phyloP scores from a whole-genome alignment of 495 filamentous ascomycete species.

The Aspergillus indologenus region DNA sequence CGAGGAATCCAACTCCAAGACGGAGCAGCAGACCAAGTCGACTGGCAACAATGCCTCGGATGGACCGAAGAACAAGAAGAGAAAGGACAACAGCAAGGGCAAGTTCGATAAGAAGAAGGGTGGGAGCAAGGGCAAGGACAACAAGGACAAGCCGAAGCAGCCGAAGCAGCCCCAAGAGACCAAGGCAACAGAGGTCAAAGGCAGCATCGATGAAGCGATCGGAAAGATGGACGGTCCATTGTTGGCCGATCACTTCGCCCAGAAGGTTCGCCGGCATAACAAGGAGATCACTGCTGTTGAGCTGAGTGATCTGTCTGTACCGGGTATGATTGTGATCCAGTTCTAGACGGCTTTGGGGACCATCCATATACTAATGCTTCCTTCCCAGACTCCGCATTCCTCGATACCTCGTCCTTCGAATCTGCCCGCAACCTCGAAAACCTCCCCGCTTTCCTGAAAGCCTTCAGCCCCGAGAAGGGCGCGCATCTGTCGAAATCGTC shows the following conservation, averaged over 20 bases:
- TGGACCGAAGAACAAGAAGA: constrained; percentile 37
- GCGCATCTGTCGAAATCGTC: constrained; percentile 56
- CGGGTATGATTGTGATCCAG: constrained; percentile 54
- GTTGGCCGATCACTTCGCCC: constrained; percentile 82
- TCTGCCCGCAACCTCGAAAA: constrained; percentile 61
- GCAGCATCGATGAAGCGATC: constrained; percentile 77
- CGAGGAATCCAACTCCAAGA: constrained; percentile 42
- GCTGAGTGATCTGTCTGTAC: constrained; percentile 74
- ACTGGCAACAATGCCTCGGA: constrained; percentile 11
- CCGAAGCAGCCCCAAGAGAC: constrained; percentile 55
- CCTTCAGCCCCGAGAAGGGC: constrained; percentile 50
- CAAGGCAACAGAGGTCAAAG: constrained; percentile 53
- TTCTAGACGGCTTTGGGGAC: not conserved
- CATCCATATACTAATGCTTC: constrained; percentile 14
- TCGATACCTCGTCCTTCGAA: constrained; percentile 72
- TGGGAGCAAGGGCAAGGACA: constrained; percentile 37
- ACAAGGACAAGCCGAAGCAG: constrained; percentile 49
- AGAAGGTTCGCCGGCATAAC: constrained; percentile 72
- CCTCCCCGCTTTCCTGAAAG: constrained; percentile 73
- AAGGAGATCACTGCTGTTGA: constrained; percentile 78
- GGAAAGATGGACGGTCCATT: constrained; percentile 75
- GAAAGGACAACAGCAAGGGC: constrained; percentile 45
- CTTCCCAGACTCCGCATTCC: constrained; percentile 50
- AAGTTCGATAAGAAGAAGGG: constrained; percentile 49
- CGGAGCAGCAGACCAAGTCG: constrained; percentile 28